Percentiles rank a stretch among this genome's conserved stretches.
phyloP scores from a whole-genome alignment of 441 rosid species.

The Kokia cookei region DNA sequence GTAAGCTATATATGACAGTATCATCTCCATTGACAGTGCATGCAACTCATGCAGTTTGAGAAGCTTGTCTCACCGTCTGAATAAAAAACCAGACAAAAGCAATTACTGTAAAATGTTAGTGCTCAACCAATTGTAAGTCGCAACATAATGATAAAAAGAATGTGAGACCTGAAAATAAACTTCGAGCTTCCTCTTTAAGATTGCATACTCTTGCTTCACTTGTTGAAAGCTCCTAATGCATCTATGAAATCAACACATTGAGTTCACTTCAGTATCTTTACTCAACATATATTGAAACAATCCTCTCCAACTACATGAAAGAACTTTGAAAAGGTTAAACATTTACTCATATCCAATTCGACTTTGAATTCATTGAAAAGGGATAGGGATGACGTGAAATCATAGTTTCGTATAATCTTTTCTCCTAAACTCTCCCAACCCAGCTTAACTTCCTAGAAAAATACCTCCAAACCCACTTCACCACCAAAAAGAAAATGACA shows the following conservation, averaged over 20 bases:
- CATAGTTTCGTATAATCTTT: no score
- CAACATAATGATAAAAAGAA: background rate
- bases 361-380: background rate
- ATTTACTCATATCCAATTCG: background rate
- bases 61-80: conserved; percentile 23
- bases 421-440: no score
- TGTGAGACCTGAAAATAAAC: conserved; percentile 44
- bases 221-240: conserved; percentile 41
- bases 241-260: conserved; percentile 22
- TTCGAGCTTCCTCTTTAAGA: conserved; percentile 47
- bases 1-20: background rate
- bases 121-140: background rate
- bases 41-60: background rate
- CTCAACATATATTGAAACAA: background rate
- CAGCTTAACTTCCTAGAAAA: no score
- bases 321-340: background rate
- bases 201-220: conserved; percentile 44
- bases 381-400: no score
- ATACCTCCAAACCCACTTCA: no score
- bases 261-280: background rate
- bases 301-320: background rate
- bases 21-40: background rate
- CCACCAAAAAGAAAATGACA: no score
- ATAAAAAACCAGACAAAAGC: background rate
- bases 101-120: background rate